Evolutionary conservation across 768 basidiomycete genomes (phyloP), one percentile per base, ranked within the genome.

Genomic region (Boletus tylopilopsis): DNA sequence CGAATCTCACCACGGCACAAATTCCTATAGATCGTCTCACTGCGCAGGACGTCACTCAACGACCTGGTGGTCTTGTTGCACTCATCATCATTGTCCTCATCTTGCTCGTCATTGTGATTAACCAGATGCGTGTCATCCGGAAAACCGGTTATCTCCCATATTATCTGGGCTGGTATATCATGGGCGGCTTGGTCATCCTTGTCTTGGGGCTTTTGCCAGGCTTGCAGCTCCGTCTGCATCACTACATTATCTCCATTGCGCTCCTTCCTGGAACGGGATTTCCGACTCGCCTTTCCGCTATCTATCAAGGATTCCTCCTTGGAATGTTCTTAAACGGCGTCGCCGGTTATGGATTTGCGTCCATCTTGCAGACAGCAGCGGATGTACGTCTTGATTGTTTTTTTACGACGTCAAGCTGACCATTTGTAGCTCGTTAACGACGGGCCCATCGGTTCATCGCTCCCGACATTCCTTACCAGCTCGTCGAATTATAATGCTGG

Each of bases 81-180:
- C 73, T 91, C 29, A 75, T 89, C 37, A 75, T 92, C 54, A 81
- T 91, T 45, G 57, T 85, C 35, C 53, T 90, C 12, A 70, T 87
- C 51, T 64, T 91, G 12, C 65, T 79, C 7, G 62, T 79, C 22
- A 63, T 87, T 40, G 80, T 78, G 29, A 59, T 85, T 30, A 92
- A 92, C 62, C 92, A 94, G 70, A 61, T 85, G 4, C 77, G 87
- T n/a, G 80, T 91, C 46, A 84, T 92, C 49, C 79, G 90, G 43
- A 87, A 87, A 67, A 91, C 88, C 0, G 90, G 91, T 1, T 90
- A 87, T 83, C 69, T 94, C 12, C 82, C 83, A 5, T 77, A 81
- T 61, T 94, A 94, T 63, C 62, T 84, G 27, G 75, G 74, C 6
- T 91, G 90, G 87, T 88, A 87, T 61, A 68, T 79, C 32, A 61